Base-by-base conservation (phyloP, 139 green algal genomes). In the Chlorella sp. region DNA sequence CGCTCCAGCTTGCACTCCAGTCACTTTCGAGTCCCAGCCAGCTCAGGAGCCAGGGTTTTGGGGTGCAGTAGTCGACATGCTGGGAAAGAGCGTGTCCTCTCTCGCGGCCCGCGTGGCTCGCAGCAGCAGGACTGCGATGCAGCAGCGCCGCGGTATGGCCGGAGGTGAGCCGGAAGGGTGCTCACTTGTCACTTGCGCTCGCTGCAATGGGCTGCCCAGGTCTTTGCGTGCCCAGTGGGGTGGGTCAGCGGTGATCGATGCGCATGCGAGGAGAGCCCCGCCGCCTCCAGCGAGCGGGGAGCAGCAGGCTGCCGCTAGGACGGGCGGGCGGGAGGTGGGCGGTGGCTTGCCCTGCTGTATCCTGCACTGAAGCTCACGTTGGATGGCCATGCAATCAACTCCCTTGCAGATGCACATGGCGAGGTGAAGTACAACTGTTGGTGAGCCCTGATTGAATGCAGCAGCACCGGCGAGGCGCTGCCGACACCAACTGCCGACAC, bases 371-470 rank as follows among this genome's bases (percentile, higher is more conserved):
- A 57, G 48, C 7, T 57, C 9, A 57, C 48, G 5, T 57, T 57
- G 48, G 7, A 16, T 57, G 48, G 9, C 9, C 48, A 57, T 9
- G 21, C 64, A 14, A 9, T 71, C 22, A 14, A 9, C 77, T 37
- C 37, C 76, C 76, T 5, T 30, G 87, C 91, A 95, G 92, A 93
- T 80, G 88, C 86, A 15, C 91, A 93, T 60, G 91, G 91, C n/a
- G 93, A 96, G 60, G 93, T 90, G 57, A 96, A 96, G 75, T 86
- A 68, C 28, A 88, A 81, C 16, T 22, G n/a, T 3, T 88, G 81
- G 93, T 88, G 94, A 64, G 90, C 89, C 48, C 48, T 57, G 48
- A 57, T 57, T 57, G 48, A 9, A 57, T 57, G 48, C 48, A 57
- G 48, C 48, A 57, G 48, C 48, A 57, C 5, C 7, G 48, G 48